Evolutionary conservation across 176 grass and related monocot species (phyloP).

Genomic region (Lolium perenne): DNA sequence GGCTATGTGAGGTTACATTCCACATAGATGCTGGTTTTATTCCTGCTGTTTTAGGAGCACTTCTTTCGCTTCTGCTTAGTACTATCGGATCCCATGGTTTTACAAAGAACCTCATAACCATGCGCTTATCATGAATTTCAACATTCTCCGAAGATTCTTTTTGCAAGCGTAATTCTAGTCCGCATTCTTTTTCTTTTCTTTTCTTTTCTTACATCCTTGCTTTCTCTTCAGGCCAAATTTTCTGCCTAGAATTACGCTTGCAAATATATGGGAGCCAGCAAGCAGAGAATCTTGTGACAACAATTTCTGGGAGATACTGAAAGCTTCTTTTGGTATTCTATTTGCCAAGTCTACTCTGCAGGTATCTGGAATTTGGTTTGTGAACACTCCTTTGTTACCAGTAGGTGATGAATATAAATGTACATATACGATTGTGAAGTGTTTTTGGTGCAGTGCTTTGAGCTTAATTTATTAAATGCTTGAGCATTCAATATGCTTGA

Average conservation of each 20-base stretch:
- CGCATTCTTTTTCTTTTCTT: neutral
- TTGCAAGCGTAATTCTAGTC: neutral
- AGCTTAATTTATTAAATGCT: neutral
- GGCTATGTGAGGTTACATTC: constrained; percentile 68
- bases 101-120: neutral
- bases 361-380: constrained; percentile 53
- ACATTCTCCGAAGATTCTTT: neutral
- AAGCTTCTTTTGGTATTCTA: constrained; percentile 73
- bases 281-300: constrained; percentile 72
- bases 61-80: neutral
- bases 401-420: constrained; percentile 8
- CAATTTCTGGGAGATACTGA: constrained; percentile 85
- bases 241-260: constrained; percentile 89
- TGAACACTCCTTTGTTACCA: constrained; percentile 5
- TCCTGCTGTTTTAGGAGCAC: neutral
- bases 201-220: neutral
- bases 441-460: neutral
- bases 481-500: constrained; percentile 12
- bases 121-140: neutral
- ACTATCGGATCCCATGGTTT: neutral
- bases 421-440: neutral
- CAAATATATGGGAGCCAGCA: constrained; percentile 95
- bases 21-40: neutral
- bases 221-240: constrained; percentile 68
- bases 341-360: constrained; percentile 82